Evolutionary conservation across 305 asterid genomes (phyloP).

Genomic region (Ilex paraguariensis): DNA sequence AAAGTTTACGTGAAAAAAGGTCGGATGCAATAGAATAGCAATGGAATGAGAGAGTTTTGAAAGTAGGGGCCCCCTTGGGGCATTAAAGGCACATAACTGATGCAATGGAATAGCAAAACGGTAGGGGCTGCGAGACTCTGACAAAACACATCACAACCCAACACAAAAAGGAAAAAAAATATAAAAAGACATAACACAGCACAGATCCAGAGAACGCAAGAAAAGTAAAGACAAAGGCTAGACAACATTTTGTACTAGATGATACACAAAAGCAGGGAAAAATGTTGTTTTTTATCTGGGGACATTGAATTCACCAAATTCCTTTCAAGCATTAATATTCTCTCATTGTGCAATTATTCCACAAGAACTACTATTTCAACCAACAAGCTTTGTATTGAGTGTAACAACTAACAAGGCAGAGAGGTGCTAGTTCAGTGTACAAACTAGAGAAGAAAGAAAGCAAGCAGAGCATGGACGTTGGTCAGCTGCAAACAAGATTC

Average conservation of each 20-base stretch:
- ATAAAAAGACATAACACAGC: conserved; percentile 15
- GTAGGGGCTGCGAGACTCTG: too few relatives aligned
- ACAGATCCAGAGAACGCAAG: conserved; percentile 22
- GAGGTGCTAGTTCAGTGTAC: neutral
- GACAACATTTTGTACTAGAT: conserved; percentile 15
- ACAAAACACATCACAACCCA: neutral
- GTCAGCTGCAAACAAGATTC: conserved; percentile 58
- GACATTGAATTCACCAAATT: conserved; percentile 27
- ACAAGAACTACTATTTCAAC: conserved; percentile 29
- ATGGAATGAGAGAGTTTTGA: too few relatives aligned
- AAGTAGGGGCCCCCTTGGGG: too few relatives aligned
- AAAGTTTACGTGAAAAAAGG: too few relatives aligned
- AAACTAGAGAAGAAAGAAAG: conserved; percentile 3
- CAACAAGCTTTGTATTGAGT: conserved; percentile 6
- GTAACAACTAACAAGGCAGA: neutral
- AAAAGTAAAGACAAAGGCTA: conserved; percentile 8
- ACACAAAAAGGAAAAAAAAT: conserved; percentile 13
- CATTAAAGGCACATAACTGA: too few relatives aligned
- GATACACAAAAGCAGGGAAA: conserved; percentile 21
- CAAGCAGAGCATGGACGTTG: conserved; percentile 40
- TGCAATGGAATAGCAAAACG: too few relatives aligned
- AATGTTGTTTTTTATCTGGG: conserved; percentile 16
- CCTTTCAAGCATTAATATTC: conserved; percentile 32
- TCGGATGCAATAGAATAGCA: too few relatives aligned
- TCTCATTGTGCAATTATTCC: conserved; percentile 17